These are phyloP conservation scores for Apocynum venetum DNA, from an alignment of 257 asterid species.

Conservation along the genomic window DNA sequence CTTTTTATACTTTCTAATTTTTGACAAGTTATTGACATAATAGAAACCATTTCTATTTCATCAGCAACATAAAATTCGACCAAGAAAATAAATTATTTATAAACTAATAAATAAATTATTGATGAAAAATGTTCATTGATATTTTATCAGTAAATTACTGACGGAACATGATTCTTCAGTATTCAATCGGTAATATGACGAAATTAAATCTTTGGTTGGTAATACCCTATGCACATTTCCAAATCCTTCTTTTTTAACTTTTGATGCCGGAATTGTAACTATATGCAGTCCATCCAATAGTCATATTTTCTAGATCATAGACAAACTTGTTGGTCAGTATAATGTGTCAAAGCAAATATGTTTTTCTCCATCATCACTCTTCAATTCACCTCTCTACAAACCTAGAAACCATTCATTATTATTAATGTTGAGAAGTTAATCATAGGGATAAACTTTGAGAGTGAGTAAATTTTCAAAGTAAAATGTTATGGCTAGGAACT, in stretches of 20 bases:
- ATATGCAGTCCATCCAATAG: conserved; percentile 72
- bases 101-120: no score
- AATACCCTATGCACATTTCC: conserved; percentile 23
- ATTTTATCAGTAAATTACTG: no score
- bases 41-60: no score
- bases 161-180: no score
- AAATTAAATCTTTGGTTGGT: no score
- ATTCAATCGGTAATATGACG: no score
- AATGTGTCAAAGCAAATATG: conserved; percentile 67
- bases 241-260: conserved; percentile 53
- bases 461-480: conserved; percentile 16
- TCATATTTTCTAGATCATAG: conserved; percentile 73
- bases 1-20: no score
- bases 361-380: conserved; percentile 54
- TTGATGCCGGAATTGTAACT: conserved; percentile 70
- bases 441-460: conserved; percentile 22
- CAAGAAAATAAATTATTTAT: no score
- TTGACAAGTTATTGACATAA: no score
- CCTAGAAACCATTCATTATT: conserved; percentile 61
- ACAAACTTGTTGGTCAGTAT: conserved; percentile 60
- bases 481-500: conserved; percentile 25
- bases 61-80: no score
- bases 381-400: conserved; percentile 57
- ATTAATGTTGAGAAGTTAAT: conserved; percentile 21
- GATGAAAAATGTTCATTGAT: no score